Evolutionary conservation across 2,329 filamentous ascomycete species (phyloP).

Genomic region (Aspergillus pseudoviridinutans): DNA sequence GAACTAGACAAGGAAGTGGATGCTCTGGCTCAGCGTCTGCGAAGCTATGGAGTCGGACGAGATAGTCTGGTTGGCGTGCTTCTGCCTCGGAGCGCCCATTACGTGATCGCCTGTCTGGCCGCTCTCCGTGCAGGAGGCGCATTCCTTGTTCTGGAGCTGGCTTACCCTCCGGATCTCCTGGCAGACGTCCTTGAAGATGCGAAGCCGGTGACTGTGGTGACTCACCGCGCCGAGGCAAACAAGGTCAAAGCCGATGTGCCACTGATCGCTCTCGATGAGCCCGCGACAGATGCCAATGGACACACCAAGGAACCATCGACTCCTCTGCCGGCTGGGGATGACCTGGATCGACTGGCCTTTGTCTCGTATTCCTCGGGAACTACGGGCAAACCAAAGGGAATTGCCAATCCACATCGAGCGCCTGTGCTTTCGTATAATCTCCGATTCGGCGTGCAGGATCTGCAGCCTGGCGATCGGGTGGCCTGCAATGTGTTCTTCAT

Average conservation of each 20-base stretch:
- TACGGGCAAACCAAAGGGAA: constrained; percentile 75
- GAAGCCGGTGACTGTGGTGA: constrained; percentile 66
- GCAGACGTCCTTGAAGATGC: constrained; percentile 75
- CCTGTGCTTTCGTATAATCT: constrained; percentile 70
- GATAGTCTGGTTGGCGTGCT: constrained; percentile 73
- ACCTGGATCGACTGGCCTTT: constrained; percentile 71
- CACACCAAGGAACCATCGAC: constrained; percentile 42
- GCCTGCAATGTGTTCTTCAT: constrained; percentile 88
- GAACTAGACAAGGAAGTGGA: constrained; percentile 67
- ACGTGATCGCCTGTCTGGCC: constrained; percentile 74
- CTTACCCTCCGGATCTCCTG: constrained; percentile 69
- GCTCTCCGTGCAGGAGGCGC: constrained; percentile 75
- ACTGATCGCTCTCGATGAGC: constrained; percentile 61
- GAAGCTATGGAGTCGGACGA: constrained; percentile 64
- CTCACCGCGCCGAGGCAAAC: constrained; percentile 59
- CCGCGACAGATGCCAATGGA: constrained; percentile 26
- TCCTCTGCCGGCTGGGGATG: constrained; percentile 58
- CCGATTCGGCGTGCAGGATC: constrained; percentile 66
- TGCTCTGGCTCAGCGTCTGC: constrained; percentile 61
- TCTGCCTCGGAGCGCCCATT: constrained; percentile 70
- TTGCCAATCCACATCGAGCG: constrained; percentile 73
- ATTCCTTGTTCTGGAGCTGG: constrained; percentile 74
- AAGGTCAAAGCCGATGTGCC: constrained; percentile 61
- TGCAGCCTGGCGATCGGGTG: constrained; percentile 68
- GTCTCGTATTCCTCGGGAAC: constrained; percentile 79